phyloP scores from a whole-genome alignment of 129 eudicot genomes.

The Silybum marianum region DNA sequence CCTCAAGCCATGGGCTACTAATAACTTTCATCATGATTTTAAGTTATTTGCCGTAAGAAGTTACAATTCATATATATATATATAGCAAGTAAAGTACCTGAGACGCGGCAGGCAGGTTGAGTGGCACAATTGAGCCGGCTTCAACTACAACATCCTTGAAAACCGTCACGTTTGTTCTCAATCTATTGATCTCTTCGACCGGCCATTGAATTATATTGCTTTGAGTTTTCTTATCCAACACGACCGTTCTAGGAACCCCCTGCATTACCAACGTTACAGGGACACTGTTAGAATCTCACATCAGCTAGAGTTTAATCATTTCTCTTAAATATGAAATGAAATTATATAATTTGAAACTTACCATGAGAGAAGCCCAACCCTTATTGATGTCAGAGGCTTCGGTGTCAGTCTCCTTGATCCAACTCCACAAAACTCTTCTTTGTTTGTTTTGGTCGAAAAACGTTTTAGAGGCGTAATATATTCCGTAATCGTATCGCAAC shows the following conservation, averaged over 20 bases:
- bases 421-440: conserved; percentile 82
- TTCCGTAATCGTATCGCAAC: conserved; percentile 76
- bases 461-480: conserved; percentile 82
- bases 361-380: conserved; percentile 91
- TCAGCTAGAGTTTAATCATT: not conserved
- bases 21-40: too few relatives aligned
- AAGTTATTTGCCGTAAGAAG: too few relatives aligned
- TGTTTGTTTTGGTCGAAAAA: conserved; percentile 70
- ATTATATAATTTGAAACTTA: conserved; percentile 14
- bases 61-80: too few relatives aligned
- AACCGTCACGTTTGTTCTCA: conserved; percentile 47
- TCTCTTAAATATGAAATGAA: not conserved
- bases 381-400: conserved; percentile 55
- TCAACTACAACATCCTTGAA: conserved; percentile 45
- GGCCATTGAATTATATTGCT: conserved; percentile 83
- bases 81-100: conserved; percentile 55
- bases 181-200: conserved; percentile 69
- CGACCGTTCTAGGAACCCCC: conserved; percentile 83
- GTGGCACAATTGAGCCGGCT: conserved; percentile 69
- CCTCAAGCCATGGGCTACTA: too few relatives aligned
- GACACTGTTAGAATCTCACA: not conserved
- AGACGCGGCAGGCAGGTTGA: conserved; percentile 54
- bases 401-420: conserved; percentile 74
- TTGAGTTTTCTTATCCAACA: conserved; percentile 66
- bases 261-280: conserved; percentile 15